phyloP scores from a whole-genome alignment of 352 stramenopile species.

The Phytophthora cryptogea region DNA sequence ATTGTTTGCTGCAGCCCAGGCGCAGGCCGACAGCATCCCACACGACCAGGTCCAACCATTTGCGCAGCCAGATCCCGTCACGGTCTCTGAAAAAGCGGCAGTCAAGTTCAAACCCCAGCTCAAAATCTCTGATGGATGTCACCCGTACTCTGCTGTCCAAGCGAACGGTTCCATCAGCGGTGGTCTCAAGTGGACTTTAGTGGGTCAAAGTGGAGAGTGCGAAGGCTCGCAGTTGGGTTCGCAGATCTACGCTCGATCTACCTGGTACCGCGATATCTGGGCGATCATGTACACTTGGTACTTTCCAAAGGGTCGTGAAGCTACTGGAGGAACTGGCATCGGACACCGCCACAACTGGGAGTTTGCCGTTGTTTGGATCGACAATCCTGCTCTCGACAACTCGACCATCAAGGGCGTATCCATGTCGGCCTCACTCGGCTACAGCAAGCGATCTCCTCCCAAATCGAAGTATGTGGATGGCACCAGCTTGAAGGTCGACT shows the following conservation, averaged over 20 bases:
- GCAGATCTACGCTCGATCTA: conserved; percentile 32
- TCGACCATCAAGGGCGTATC: conserved; percentile 24
- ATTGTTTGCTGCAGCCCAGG: not conserved
- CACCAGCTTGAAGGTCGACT: conserved; percentile 26
- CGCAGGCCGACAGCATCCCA: not conserved
- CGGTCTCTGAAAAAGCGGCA: conserved; percentile 18
- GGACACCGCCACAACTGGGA: conserved; percentile 54
- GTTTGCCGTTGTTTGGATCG: conserved; percentile 40
- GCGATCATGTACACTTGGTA: conserved; percentile 37
- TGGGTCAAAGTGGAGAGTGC: conserved; percentile 28
- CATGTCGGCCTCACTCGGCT: conserved; percentile 26
- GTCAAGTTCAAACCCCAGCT: conserved; percentile 34
- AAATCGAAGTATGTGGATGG: conserved; percentile 16
- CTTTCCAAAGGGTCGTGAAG: conserved; percentile 26
- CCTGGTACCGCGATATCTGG: conserved; percentile 27
- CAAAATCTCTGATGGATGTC: conserved; percentile 27
- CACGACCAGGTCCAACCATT: conserved; percentile 32
- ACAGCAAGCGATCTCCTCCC: conserved; percentile 9
- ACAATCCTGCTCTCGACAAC: conserved; percentile 22
- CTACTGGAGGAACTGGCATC: not conserved
- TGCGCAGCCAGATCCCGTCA: conserved; percentile 24
- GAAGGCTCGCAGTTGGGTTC: conserved; percentile 29
- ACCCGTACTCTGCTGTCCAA: conserved; percentile 32
- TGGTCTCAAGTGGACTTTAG: conserved; percentile 26
- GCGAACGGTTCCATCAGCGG: conserved; percentile 26